A percentile compares a stretch with the other conserved stretches of the same genome.
These are phyloP conservation scores for Leptographium flavum DNA, from an alignment of 2,329 filamentous ascomycete genomes.

Conservation along the genomic window DNA sequence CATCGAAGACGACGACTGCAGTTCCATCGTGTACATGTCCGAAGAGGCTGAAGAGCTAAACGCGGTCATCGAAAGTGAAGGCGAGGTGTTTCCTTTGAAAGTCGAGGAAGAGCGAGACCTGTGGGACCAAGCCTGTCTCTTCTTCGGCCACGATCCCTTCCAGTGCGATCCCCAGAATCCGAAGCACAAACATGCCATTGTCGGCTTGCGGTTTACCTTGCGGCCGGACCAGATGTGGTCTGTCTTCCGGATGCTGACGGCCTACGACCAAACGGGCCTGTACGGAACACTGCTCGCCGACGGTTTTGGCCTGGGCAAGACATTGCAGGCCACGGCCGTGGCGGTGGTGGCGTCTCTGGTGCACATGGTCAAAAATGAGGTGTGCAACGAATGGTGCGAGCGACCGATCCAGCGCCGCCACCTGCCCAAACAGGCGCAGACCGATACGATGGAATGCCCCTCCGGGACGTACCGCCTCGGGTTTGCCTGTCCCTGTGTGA, in stretches of 20 bases:
- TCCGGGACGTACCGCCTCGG: neutral
- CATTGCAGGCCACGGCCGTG: neutral
- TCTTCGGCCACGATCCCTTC: neutral
- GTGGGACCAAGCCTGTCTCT: neutral
- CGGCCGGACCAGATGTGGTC: constrained; percentile 2
- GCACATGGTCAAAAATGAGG: neutral
- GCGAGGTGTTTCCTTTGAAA: neutral
- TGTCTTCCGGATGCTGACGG: neutral
- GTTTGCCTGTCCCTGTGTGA: neutral
- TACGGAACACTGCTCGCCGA: constrained; percentile 1
- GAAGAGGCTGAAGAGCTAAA: neutral
- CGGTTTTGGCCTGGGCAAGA: constrained; percentile 1
- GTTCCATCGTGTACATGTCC: no score
- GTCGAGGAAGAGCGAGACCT: neutral
- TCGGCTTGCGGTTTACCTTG: neutral
- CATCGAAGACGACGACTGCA: neutral
- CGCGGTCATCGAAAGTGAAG: neutral
- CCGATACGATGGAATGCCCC: neutral
- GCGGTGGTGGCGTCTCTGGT: neutral
- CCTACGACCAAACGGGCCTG: neutral
- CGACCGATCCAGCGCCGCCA: neutral
- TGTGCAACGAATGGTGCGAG: neutral
- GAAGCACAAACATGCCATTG: neutral
- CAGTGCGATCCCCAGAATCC: neutral
- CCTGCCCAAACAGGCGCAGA: neutral